These are phyloP conservation scores for Trichoderma endophyticum DNA, from an alignment of 2,329 filamentous ascomycete genomes.

Conservation along the genomic window DNA sequence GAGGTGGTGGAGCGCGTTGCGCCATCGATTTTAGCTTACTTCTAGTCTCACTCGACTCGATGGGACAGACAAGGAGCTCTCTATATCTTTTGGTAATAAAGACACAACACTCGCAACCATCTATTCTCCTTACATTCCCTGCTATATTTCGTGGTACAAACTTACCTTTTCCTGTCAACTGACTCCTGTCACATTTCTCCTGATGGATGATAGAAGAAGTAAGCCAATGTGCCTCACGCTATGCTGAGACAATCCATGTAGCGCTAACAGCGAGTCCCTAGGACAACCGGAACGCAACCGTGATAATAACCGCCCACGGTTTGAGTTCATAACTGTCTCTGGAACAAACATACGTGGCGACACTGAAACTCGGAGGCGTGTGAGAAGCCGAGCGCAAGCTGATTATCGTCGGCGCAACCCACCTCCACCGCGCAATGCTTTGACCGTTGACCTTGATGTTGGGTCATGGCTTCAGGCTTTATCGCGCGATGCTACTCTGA, in stretches of 20 bases:
- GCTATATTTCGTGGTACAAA: not conserved
- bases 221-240: not conserved
- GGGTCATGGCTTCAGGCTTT: conserved; percentile 8
- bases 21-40: not conserved
- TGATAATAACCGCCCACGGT: not conserved
- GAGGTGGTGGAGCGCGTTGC: not conserved
- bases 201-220: not conserved
- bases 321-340: conserved; percentile 9
- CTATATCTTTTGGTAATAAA: not conserved
- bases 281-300: not conserved
- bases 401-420: conserved; percentile 12
- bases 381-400: conserved; percentile 7
- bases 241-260: not conserved
- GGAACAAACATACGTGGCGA: conserved; percentile 7
- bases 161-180: too few relatives aligned
- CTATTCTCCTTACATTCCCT: not conserved
- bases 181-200: not conserved
- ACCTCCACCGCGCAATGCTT: not conserved
- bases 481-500: not conserved
- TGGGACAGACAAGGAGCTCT: not conserved
- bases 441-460: conserved; percentile 9
- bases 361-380: conserved; percentile 3
- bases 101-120: not conserved
- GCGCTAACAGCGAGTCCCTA: not conserved
- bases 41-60: not conserved